These are phyloP conservation scores for Dendrobium huoshanense DNA, from an alignment of 106 monocot species.

Conservation along the genomic window DNA sequence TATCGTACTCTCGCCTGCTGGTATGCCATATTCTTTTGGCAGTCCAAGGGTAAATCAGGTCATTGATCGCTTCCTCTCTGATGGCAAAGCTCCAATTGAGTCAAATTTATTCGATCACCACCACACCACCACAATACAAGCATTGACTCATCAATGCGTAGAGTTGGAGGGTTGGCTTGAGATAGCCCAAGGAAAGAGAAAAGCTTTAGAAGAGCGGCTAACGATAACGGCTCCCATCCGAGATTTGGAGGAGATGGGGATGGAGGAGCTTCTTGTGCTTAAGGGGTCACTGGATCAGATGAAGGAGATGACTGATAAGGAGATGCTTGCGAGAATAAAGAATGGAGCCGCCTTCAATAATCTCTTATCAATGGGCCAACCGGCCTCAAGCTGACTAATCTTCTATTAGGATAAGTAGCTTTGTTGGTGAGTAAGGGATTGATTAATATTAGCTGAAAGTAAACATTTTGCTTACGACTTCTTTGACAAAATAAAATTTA, in stretches of 20 bases:
- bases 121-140: background rate
- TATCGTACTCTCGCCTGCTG: conserved; percentile 2
- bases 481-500: too few relatives aligned
- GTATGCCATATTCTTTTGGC: conserved; percentile 8
- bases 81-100: background rate
- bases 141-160: background rate
- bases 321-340: background rate
- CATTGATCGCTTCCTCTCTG: background rate
- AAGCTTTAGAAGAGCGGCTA: conserved; percentile 12
- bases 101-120: background rate
- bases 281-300: conserved; percentile 4
- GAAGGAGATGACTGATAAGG: conserved; percentile 6
- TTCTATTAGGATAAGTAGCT: too few relatives aligned
- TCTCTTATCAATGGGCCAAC: too few relatives aligned
- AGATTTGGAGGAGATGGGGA: conserved; percentile 14
- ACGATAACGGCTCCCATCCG: background rate
- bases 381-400: too few relatives aligned
- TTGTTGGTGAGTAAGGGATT: too few relatives aligned
- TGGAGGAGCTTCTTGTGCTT: conserved; percentile 14
- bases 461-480: too few relatives aligned
- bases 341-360: too few relatives aligned
- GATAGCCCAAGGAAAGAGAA: conserved; percentile 11
- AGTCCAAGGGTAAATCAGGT: background rate
- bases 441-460: too few relatives aligned
- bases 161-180: conserved; percentile 17